Conservation (phyloP, 106 monocot species). For the Cymbidium sinense region DNA sequence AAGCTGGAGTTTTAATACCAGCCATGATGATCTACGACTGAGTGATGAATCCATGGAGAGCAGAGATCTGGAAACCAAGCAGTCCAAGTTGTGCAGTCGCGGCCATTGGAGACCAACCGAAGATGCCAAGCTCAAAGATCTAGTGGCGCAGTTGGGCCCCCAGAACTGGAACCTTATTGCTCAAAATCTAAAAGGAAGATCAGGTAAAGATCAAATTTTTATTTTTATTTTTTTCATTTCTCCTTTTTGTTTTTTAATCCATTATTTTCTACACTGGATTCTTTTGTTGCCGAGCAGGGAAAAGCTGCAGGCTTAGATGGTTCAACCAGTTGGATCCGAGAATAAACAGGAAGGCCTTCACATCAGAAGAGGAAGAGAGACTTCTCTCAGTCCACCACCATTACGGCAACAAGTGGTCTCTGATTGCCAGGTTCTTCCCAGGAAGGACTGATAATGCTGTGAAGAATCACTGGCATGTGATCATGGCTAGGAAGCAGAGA, state of each 20-base stretch:
- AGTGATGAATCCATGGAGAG: background rate
- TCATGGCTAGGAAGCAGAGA: conserved; percentile 21
- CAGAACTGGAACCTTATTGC: conserved; percentile 96
- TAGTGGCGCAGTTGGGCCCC: conserved; percentile 65
- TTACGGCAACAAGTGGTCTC: conserved; percentile 25
- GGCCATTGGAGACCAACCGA: conserved; percentile 89
- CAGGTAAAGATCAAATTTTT: conserved; percentile 30
- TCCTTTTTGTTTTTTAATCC: background rate
- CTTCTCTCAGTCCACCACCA: conserved; percentile 12
- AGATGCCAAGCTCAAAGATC: conserved; percentile 79
- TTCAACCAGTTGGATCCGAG: conserved; percentile 26
- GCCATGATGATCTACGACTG: background rate
- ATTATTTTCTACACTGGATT: background rate
- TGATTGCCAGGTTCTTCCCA: conserved; percentile 17
- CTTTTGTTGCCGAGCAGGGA: conserved; percentile 3
- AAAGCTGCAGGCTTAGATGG: conserved; percentile 30
- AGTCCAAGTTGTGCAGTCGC: conserved; percentile 51
- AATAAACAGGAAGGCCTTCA: conserved; percentile 19
- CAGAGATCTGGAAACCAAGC: conserved; percentile 4
- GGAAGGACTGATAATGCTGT: conserved; percentile 25
- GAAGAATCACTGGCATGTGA: conserved; percentile 29
- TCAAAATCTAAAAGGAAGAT: conserved; percentile 80
- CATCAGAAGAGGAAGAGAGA: conserved; percentile 17
- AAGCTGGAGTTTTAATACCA: background rate
- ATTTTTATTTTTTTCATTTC: background rate